A percentile compares a stretch with the other conserved stretches of the same genome.
phyloP scores from a whole-genome alignment of 306 rosid genomes.

The Sechiopsis laciniata region DNA sequence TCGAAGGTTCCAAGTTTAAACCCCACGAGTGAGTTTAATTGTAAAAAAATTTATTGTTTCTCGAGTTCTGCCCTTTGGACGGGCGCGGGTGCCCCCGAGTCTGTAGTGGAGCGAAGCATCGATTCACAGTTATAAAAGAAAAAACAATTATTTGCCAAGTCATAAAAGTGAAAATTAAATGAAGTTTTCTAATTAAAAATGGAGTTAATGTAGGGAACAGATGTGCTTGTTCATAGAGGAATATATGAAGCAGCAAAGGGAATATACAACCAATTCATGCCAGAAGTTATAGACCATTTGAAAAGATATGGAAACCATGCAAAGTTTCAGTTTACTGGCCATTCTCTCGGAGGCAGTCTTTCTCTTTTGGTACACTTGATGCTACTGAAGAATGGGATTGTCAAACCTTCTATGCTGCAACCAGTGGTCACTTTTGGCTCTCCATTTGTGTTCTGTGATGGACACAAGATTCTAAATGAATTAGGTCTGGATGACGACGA shows the following conservation, averaged over 20 bases:
- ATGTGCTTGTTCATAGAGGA: constrained; percentile 82
- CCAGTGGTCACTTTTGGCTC: constrained; percentile 89
- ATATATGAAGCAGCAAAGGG: constrained; percentile 96
- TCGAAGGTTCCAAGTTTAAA: no score
- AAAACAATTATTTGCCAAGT: background rate
- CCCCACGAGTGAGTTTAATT: no score
- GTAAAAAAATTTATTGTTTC: no score
- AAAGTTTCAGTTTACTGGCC: constrained; percentile 82
- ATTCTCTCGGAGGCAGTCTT: constrained; percentile 92
- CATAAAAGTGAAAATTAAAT: background rate
- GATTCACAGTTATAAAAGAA: no score
- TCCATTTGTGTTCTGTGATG: constrained; percentile 90
- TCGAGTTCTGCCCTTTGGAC: no score
- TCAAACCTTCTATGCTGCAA: constrained; percentile 51
- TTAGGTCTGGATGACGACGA: constrained; percentile 63
- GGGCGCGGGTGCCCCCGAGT: no score
- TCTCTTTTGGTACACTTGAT: constrained; percentile 84
- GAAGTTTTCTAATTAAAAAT: background rate
- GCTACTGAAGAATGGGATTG: constrained; percentile 54
- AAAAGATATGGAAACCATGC: constrained; percentile 57
- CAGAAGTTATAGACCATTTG: constrained; percentile 64
- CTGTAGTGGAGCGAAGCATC: no score
- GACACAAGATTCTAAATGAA: constrained; percentile 47
- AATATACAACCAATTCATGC: constrained; percentile 77
- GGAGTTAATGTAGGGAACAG: constrained; percentile 46